phyloP scores from a whole-genome alignment of 768 basidiomycete species.

The Hericium alpestre region DNA sequence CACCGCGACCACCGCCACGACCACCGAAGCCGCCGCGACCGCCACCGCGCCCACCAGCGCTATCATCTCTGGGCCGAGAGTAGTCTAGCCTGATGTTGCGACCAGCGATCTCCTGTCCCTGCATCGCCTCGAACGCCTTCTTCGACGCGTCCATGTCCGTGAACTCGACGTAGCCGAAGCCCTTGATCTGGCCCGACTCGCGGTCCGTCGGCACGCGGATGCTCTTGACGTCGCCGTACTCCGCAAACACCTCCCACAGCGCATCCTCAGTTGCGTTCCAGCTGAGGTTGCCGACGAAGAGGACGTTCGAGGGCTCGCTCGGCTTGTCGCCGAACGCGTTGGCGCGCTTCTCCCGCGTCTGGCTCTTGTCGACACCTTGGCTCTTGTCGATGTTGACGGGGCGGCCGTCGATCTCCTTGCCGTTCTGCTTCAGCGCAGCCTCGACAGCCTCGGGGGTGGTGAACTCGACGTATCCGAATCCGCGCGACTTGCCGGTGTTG shows the following conservation, averaged over 20 bases:
- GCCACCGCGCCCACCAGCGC: constrained; percentile 41
- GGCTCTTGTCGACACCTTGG: constrained; percentile 37
- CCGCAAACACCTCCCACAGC: constrained; percentile 84
- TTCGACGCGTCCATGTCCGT: constrained; percentile 68
- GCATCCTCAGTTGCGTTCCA: constrained; percentile 72
- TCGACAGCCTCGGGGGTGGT: constrained; percentile 59
- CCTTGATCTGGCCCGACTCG: constrained; percentile 84
- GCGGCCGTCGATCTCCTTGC: constrained; percentile 88
- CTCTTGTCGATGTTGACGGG: constrained; percentile 79
- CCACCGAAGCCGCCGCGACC: constrained; percentile 27
- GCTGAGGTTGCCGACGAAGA: constrained; percentile 89
- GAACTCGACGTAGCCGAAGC: constrained; percentile 96
- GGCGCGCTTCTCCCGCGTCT: constrained; percentile 57
- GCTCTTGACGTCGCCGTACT: constrained; percentile 74
- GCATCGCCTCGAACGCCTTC: constrained; percentile 62
- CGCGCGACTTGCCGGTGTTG: constrained; percentile 70
- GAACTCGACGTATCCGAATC: constrained; percentile 80
- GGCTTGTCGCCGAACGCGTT: constrained; percentile 66
- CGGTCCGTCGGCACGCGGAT: constrained; percentile 89
- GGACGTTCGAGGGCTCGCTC: constrained; percentile 55
- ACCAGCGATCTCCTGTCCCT: constrained; percentile 72
- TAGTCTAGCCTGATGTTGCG: constrained; percentile 62
- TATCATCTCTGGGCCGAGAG: constrained; percentile 67
- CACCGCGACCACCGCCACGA: constrained; percentile 29
- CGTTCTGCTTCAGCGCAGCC: constrained; percentile 71